These are phyloP conservation scores for Tylopilus sp. DNA, from an alignment of 768 basidiomycete genomes.

Conservation along the genomic window DNA sequence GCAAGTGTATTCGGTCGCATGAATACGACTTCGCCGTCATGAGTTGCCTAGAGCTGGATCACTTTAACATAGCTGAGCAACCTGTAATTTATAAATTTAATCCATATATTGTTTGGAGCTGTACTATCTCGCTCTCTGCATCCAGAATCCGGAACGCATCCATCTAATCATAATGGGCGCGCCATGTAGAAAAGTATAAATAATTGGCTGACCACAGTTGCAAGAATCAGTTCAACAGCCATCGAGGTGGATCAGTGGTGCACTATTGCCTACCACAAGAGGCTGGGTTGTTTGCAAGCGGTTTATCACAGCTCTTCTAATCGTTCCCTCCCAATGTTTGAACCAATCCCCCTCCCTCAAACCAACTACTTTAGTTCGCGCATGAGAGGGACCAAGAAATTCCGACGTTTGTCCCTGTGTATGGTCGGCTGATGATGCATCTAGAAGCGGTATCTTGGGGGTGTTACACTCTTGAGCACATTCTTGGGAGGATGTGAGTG, in stretches of 20 bases:
- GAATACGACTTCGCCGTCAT: constrained; percentile 11
- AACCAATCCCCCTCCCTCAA: constrained; percentile 78
- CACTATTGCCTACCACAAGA: constrained; percentile 29
- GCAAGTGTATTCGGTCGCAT: constrained; percentile 16
- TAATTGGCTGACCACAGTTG: background rate
- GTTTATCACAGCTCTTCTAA: constrained; percentile 53
- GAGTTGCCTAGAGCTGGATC: background rate
- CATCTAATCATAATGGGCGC: background rate
- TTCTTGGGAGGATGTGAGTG: constrained; percentile 8
- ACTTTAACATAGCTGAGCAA: background rate
- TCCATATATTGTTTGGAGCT: constrained; percentile 10
- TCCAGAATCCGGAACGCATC: background rate
- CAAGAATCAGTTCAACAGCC: constrained; percentile 12
- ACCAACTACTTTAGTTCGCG: constrained; percentile 45
- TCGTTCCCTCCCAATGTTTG: constrained; percentile 67
- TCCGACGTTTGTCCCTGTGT: constrained; percentile 15
- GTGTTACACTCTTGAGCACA: constrained; percentile 1
- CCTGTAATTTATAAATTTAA: background rate
- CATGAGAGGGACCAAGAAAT: constrained; percentile 27
- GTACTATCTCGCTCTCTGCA: constrained; percentile 7
- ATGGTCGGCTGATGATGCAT: background rate
- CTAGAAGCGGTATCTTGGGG: constrained; percentile 4
- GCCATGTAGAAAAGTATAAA: background rate
- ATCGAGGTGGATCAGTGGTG: constrained; percentile 22
- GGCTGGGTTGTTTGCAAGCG: constrained; percentile 37